Conservation (phyloP, 1,284 basidiomycete species). For the Inonotus obliquus region DNA sequence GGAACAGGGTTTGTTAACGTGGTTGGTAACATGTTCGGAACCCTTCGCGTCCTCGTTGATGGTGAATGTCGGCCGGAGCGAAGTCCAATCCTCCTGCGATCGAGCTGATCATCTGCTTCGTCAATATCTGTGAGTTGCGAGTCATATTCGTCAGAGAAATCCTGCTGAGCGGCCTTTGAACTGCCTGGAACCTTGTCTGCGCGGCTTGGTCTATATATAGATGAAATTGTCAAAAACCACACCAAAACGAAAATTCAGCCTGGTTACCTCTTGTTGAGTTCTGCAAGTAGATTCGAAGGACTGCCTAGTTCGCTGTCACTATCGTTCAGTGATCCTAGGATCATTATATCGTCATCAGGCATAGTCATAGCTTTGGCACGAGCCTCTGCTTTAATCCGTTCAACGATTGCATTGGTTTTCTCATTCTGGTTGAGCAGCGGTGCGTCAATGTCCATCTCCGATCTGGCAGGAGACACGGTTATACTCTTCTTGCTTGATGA, state of each 20-base stretch:
- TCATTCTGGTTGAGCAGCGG: conserved; percentile 34
- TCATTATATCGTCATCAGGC: conserved; percentile 34
- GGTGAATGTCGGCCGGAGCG: background rate
- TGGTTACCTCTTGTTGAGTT: conserved; percentile 22
- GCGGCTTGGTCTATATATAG: background rate
- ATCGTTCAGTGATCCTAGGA: conserved; percentile 42
- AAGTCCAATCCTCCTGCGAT: background rate
- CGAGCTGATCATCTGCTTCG: background rate
- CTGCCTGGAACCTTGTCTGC: background rate
- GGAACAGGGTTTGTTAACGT: background rate
- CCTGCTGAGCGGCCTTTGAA: background rate
- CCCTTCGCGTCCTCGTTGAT: background rate
- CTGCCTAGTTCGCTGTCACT: conserved; percentile 45
- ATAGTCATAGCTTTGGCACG: conserved; percentile 34
- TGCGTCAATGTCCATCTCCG: background rate
- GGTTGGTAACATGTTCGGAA: background rate
- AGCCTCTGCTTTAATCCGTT: conserved; percentile 54
- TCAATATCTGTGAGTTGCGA: conserved; percentile 5
- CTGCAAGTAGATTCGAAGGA: conserved; percentile 20
- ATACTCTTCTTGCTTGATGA: background rate
- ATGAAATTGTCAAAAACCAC: background rate
- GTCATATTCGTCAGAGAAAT: background rate
- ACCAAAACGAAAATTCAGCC: background rate
- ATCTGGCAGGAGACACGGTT: conserved; percentile 18
- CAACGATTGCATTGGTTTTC: conserved; percentile 56